Conservation (phyloP, 805 yeast species). For the Metschnikowia santaceciliae region DNA sequence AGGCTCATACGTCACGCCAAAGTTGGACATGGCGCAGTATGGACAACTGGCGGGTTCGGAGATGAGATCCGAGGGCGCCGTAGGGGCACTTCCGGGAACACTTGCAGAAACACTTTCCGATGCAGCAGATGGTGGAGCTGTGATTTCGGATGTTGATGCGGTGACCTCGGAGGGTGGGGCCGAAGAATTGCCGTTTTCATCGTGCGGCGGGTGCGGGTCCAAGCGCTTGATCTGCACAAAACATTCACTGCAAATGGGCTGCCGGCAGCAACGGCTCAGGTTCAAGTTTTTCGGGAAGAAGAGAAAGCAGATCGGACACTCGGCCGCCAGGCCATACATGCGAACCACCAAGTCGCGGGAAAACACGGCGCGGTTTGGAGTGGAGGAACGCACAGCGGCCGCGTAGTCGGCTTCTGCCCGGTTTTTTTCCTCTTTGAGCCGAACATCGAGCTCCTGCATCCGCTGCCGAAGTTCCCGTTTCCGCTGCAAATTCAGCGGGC, state of each 20-base stretch:
- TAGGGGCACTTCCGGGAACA: conserved; percentile 12
- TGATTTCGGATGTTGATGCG: too few relatives aligned
- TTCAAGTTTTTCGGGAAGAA: conserved; percentile 78
- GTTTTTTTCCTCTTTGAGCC: conserved; percentile 27
- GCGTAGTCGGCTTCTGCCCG: conserved; percentile 35
- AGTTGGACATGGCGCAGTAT: conserved; percentile 82
- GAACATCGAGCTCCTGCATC: conserved; percentile 36
- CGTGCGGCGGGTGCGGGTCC: conserved; percentile 93
- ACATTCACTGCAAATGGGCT: conserved; percentile 93
- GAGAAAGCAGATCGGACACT: conserved; percentile 93
- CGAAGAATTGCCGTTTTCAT: conserved; percentile 23
- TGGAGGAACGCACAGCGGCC: conserved; percentile 18
- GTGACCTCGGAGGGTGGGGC: too few relatives aligned
- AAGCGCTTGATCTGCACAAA: conserved; percentile 91
- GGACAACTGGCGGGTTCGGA: conserved; percentile 92
- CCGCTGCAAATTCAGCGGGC: conserved; percentile 42
- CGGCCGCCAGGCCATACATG: conserved; percentile 65
- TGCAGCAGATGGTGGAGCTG: too few relatives aligned
- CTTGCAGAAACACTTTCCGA: too few relatives aligned
- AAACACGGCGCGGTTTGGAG: conserved; percentile 21
- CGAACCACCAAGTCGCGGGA: conserved; percentile 47
- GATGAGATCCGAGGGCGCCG: conserved; percentile 59
- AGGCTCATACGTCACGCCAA: conserved; percentile 80
- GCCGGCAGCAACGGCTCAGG: conserved; percentile 81
- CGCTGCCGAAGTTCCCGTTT: conserved; percentile 48